Base-by-base conservation (phyloP, 768 basidiomycete genomes). In the Saitozyma podzolica region DNA sequence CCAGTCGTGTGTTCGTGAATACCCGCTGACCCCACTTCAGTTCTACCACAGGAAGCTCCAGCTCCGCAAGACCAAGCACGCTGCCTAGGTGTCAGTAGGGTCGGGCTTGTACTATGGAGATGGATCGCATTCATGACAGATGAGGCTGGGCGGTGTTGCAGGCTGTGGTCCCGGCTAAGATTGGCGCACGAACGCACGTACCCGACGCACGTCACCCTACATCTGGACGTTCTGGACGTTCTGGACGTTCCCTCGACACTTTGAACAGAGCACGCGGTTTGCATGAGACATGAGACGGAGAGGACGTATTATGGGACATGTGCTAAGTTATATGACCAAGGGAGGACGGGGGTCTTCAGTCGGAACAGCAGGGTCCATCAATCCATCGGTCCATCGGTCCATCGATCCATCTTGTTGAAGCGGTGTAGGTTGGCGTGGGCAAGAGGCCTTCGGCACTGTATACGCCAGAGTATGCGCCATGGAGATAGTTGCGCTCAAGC, bases 41-140 rank as follows among this genome's bases (percentile, higher is more conserved):
- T 96, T 97, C 84, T 96, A 95, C 84, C 82, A 92, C 77, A 87
- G 91, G 84, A 94, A 94, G 80, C 84, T 97, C 82, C 88, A 90
- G 82, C 85, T 89, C 67, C 88, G 90, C 80, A 96, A 96, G 85
- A 89, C 91, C 84, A 96, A 94, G 86, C 93, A 96, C 82, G 91
- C 88, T 64, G 74, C 76, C 67, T 77, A 80, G 56, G 58, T 39
- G 14, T 17, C 14, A 52, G 47, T 40, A 47, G 49, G 43, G 13
- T 6, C 58, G 49, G 41, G 41, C 48, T 58, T 66, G 62, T 64
- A 61, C 50, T 51, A 63, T 63, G 39, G 51, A 49, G 65, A 61
- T 66, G 65, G 58, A 64, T 63, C 13, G 45, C 11, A 29, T 29
- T 47, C 45, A 17, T 47, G 13, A 13, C 45, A 17, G 13, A 13